These are phyloP conservation scores for Polyplosphaeria fusca DNA, from an alignment of 495 filamentous ascomycete species.

Conservation along the genomic window DNA sequence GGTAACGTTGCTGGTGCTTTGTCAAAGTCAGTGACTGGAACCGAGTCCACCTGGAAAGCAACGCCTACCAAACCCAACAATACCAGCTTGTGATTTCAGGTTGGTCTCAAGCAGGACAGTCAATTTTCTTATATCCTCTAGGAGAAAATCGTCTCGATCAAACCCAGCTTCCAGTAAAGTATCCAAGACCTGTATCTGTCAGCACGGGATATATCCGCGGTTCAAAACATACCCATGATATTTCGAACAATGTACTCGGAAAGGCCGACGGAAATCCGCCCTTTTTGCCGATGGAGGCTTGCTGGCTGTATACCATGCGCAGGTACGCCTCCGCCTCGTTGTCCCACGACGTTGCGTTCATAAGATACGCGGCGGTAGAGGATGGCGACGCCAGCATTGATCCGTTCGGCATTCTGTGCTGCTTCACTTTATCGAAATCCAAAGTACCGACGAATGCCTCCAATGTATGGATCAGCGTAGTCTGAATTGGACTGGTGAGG, in stretches of 20 bases:
- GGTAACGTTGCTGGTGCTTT: constrained; percentile 38
- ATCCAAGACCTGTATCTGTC: constrained; percentile 9
- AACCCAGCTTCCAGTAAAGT: constrained; percentile 24
- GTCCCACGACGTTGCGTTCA: constrained; percentile 45
- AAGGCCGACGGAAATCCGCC: constrained; percentile 27
- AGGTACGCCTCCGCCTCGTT: constrained; percentile 30
- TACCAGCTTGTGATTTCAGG: constrained; percentile 14
- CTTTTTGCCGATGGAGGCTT: constrained; percentile 1
- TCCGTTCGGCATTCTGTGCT: constrained; percentile 46
- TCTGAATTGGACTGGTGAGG: constrained; percentile 38
- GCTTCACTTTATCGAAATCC: constrained; percentile 46
- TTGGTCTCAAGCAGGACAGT: constrained; percentile 14
- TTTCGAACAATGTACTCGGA: constrained; percentile 26
- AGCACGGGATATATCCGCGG: constrained; percentile 1
- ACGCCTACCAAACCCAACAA: constrained; percentile 20
- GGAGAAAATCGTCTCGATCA: constrained; percentile 18
- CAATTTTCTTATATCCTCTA: constrained; percentile 20
- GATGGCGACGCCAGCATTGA: constrained; percentile 51
- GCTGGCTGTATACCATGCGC: constrained; percentile 14
- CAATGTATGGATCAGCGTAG: constrained; percentile 46
- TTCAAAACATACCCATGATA: constrained; percentile 29
- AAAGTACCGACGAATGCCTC: constrained; percentile 49
- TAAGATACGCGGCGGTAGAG: constrained; percentile 49
- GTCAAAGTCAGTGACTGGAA: background rate
- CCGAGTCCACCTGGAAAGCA: no score